phyloP scores from a whole-genome alignment of 345 rosid species.

The Eucalyptus tenuipes region DNA sequence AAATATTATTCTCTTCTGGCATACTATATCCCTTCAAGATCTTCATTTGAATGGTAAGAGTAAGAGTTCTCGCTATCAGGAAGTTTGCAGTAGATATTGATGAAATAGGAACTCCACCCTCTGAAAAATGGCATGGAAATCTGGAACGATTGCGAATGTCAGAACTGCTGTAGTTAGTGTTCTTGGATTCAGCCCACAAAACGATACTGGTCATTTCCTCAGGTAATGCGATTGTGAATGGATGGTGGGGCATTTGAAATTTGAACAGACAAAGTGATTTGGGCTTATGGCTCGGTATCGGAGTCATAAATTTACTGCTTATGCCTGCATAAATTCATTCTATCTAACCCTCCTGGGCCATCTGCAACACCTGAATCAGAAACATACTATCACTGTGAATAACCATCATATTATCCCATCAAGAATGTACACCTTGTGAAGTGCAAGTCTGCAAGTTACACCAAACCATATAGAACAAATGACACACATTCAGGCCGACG shows the following conservation, averaged over 20 bases:
- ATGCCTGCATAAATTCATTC: not conserved
- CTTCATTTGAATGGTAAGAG: not conserved
- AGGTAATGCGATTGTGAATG: not conserved
- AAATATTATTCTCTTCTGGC: not conserved
- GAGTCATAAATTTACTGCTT: not conserved
- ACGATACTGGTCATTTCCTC: not conserved
- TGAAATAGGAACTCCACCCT: not conserved
- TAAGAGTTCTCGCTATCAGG: not conserved
- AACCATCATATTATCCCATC: not conserved
- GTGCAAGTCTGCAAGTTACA: not conserved
- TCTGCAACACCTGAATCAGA: not conserved
- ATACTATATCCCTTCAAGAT: not conserved
- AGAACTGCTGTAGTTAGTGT: not conserved
- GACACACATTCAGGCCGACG: not conserved
- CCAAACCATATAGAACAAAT: not conserved
- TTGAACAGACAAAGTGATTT: not conserved
- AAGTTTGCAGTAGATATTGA: not conserved
- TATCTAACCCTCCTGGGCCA: not conserved
- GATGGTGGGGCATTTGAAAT: not conserved
- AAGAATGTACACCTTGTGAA: not conserved
- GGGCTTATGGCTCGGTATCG: not conserved
- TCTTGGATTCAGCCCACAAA: not conserved
- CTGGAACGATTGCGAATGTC: not conserved
- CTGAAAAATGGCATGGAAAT: not conserved
- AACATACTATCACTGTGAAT: not conserved